phyloP scores from a whole-genome alignment of 2,329 filamentous ascomycete genomes.

The Fusarium burgessii region DNA sequence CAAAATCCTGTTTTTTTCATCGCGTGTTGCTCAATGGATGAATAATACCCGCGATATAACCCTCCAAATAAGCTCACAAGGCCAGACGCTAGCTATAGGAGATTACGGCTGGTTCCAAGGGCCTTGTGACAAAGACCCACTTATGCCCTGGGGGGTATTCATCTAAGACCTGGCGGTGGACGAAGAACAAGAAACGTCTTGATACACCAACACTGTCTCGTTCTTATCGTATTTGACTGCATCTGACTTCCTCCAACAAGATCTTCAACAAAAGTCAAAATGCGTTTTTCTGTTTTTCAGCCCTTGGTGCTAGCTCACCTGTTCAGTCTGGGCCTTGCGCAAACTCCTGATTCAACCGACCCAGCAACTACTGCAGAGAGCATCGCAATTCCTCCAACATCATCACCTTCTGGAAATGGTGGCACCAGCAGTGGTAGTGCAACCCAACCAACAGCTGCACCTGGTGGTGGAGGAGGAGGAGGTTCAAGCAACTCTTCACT shows the following conservation, averaged over 20 bases:
- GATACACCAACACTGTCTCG: not conserved
- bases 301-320: constrained; percentile 16
- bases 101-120: constrained; percentile 19
- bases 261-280: not conserved
- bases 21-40: not conserved
- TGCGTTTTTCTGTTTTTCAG: constrained; percentile 19
- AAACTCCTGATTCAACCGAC: constrained; percentile 27
- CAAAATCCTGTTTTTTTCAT: constrained; percentile 17
- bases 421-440: not conserved
- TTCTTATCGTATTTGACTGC: not conserved
- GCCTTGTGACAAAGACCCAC: not conserved
- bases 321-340: constrained; percentile 4
- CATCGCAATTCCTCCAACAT: constrained; percentile 17
- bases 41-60: constrained; percentile 11
- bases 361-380: constrained; percentile 22
- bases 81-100: not conserved
- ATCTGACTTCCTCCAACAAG: not conserved
- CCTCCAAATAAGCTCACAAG: constrained; percentile 10
- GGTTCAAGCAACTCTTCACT: constrained; percentile 17
- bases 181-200: not conserved
- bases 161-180: not conserved
- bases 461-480: not conserved
- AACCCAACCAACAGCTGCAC: not conserved
- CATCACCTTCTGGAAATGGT: not conserved
- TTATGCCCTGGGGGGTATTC: not conserved